A percentile compares a stretch with the other conserved stretches of the same genome.
phyloP scores from a whole-genome alignment of 2,329 filamentous ascomycete species.

The Corinectria fuckeliana region DNA sequence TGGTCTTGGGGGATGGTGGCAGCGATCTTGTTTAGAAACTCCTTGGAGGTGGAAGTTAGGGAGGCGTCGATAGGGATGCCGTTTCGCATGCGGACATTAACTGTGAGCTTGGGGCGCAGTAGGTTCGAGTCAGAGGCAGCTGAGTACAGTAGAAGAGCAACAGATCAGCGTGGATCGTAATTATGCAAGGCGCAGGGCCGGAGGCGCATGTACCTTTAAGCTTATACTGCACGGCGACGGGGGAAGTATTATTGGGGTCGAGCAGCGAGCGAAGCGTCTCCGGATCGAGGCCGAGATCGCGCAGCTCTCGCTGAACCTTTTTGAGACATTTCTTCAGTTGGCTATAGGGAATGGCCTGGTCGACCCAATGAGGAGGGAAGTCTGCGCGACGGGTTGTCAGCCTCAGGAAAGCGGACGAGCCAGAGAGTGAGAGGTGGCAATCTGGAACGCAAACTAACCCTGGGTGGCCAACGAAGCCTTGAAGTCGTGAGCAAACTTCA shows the following conservation, averaged over 20 bases:
- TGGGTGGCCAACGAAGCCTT: constrained; percentile 72
- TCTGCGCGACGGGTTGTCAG: constrained; percentile 45
- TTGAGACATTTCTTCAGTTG: constrained; percentile 91
- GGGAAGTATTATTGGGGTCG: constrained; percentile 54
- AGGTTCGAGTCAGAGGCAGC: constrained; percentile 48
- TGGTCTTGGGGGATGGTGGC: constrained; percentile 44
- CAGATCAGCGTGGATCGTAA: not conserved
- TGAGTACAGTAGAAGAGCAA: constrained; percentile 24
- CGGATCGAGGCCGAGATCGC: constrained; percentile 72
- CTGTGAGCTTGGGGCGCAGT: constrained; percentile 72
- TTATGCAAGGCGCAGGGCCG: not conserved
- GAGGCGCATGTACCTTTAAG: constrained; percentile 52
- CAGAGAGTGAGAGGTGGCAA: not conserved
- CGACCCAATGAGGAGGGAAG: constrained; percentile 75
- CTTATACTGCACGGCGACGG: constrained; percentile 60
- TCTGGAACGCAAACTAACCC: constrained; percentile 41
- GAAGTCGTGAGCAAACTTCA: constrained; percentile 90
- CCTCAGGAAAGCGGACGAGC: not conserved
- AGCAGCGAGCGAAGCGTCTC: constrained; percentile 73
- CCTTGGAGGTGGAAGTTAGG: constrained; percentile 68
- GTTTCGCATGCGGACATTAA: constrained; percentile 70
- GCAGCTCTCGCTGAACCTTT: constrained; percentile 75
- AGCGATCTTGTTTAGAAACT: constrained; percentile 67
- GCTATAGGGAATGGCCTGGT: constrained; percentile 81
- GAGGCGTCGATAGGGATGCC: constrained; percentile 73